Base-by-base conservation (phyloP, 225 moss, liverwort and hornwort genomes). In the Straminergon stramineum region DNA sequence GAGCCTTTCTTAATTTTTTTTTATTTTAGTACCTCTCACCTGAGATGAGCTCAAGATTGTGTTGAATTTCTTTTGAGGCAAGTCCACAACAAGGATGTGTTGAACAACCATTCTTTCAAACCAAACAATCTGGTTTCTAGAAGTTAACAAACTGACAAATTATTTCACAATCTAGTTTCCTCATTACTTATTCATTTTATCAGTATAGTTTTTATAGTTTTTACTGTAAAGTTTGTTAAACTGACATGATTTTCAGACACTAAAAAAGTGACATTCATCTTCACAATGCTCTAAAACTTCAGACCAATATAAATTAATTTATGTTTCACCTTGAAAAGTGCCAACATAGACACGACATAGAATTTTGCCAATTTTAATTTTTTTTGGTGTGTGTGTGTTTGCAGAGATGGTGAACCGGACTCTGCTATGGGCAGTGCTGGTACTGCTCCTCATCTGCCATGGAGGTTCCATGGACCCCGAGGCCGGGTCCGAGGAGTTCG, bases 281-380 rank as follows among this genome's bases (percentile, higher is more conserved):
- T 60, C 30, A 43, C 43, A 60, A 30, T 18, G 30, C 19, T 81
- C 30, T 39, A 6, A 58, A 55, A 27, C 17, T 19, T 13, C 14
- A 82, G 48, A 23, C 34, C 7, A 64, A 5, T 5, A 19, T 32
- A 39, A 41, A 45, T 32, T 6, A 12, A 39, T 61, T 43, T 13
- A 3, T 13, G 19, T 30, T 81, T 61, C 60, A 28, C 61, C 20
- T 81, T 27, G 24, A 21, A 43, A 82, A 43, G 43, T 31, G 31
- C 19, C 10, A 37, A 24, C 4, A 0, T 56, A 1, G 1, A 55
- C 41, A 60, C 0, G 1, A 14, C 1, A 1, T 61, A 19, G 15
- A 62, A 10, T 31, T 58, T 22, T 0, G 1, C 26, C 9, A 85
- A 20, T 30, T 61, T 45, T 9, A 16, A 15, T 7, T n/a, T 8